Base-by-base conservation (phyloP, 768 basidiomycete species). In the Podaxis sp. region DNA sequence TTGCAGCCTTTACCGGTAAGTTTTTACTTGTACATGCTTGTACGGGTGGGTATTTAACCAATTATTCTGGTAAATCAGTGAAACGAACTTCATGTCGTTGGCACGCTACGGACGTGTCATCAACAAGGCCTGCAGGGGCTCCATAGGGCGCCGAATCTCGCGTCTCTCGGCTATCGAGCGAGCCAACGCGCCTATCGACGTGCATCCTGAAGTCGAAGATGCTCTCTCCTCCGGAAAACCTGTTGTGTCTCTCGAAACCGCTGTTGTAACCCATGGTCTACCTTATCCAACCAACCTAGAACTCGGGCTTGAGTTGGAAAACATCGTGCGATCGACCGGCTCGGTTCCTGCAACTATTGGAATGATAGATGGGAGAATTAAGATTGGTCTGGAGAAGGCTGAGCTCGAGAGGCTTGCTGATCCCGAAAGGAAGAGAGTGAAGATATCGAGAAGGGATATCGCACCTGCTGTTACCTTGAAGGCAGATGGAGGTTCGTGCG, bases 261-360 rank as follows among this genome's bases (percentile, higher is more conserved):
- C 96, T 1, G 84, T 99, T 58, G 87, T 97, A 63, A 95, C 95
- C 1, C 94, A 98, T 79, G 96, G 95, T 19, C 86, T 96, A 77
- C 93, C 94, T 0, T 86, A 86, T 66, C 95, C 95, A 0, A 80
- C 81, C 40, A 96, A 94, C 70, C 72, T 89, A 5, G 79, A 87
- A 28, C 87, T 90, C 24, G 88, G 93, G 0, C 76, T 77, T 36
- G 87, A 87, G 5, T 80, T 96, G 19, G 93, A 95, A 73, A 71
- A 69, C 6, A 88, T 90, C 54, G 88, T 96, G 33, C 82, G 94
- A 63, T 80, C 82, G 2, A 84, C 85, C 36, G 90, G 91, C 3
- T 86, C 88, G n/a, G 77, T 90, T 24, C 97, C 97, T 6, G 96
- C 96, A 0, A 98, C 95, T 1, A 91, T 99, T 65, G 95, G 89